A percentile compares a stretch with the other conserved stretches of the same genome.
Evolutionary conservation across 2,329 filamentous ascomycete genomes (phyloP).

Genomic region (Cryphonectria parasitica): DNA sequence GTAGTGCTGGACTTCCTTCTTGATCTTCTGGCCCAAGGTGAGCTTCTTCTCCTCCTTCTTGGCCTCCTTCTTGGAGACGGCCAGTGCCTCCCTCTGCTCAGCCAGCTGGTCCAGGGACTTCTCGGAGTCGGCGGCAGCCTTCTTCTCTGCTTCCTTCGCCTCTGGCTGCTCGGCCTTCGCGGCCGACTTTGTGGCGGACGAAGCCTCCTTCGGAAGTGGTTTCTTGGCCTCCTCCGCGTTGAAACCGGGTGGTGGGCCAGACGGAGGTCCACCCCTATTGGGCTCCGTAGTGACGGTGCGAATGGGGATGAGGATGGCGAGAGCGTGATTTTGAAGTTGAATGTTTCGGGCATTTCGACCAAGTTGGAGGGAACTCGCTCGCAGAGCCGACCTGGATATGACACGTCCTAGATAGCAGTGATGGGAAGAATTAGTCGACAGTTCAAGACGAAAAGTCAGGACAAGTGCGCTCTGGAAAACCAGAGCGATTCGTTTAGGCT

Average conservation of each 20-base stretch:
- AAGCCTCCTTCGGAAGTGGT: conserved; percentile 66
- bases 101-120: conserved; percentile 64
- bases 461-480: neutral
- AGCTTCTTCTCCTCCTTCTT: conserved; percentile 81
- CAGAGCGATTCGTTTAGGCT: conserved; percentile 32
- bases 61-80: conserved; percentile 62
- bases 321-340: conserved; percentile 50
- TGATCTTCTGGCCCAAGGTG: conserved; percentile 89
- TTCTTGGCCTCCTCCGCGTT: conserved; percentile 89
- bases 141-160: conserved; percentile 37
- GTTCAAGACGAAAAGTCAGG: neutral
- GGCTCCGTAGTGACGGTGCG: conserved; percentile 63
- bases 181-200: conserved; percentile 40
- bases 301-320: conserved; percentile 61
- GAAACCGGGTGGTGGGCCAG: conserved; percentile 84
- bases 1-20: conserved; percentile 91
- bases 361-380: conserved; percentile 51
- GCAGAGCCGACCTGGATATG: conserved; percentile 49
- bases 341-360: conserved; percentile 52
- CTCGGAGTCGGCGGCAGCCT: conserved; percentile 40
- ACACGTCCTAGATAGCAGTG: conserved; percentile 45
- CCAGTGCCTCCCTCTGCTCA: conserved; percentile 63
- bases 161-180: conserved; percentile 39
- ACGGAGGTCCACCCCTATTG: conserved; percentile 52
- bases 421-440: conserved; percentile 34